Base-by-base conservation (phyloP, 169 alveolate genomes). In the Cryptosporidium andersoni region DNA sequence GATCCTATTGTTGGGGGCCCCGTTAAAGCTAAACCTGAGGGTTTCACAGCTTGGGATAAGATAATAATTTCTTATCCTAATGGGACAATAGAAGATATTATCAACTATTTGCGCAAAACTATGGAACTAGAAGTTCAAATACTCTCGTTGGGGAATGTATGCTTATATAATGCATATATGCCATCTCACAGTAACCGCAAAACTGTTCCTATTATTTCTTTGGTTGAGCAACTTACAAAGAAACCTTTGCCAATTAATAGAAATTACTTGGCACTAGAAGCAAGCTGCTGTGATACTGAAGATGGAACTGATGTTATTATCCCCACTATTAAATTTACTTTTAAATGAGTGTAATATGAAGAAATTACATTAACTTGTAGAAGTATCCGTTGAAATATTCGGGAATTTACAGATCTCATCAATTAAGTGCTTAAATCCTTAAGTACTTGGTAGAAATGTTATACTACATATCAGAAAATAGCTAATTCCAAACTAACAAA, bases 11-110 rank as follows among this genome's bases (percentile, higher is more conserved):
- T 95, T 56, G 91, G 94, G 80, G 99, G 99, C 8, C 99, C 99
- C 7, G 94, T 96, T 16, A 92, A 93, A 80, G 99, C 99, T 2
- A 92, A 92, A 48, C 99, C 99, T 36, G 94, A 95, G 64, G 96
- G 96, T 39, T 97, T 96, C 90, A 95, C 99, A 11, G 92, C 97
- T 53, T 97, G 99, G 99, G 99, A 97, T 89, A 97, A 97, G 89
- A 93, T 97, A 12, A 88, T 81, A 7, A 91, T 97, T 25, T 81
- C 89, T 43, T 88, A 91, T 91, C 92, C 80, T 47, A 92, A 81
- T 74, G 92, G 91, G 11, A 74, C 89, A 66, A 85, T 89, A 80
- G 91, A 91, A 66, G 80, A 89, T 37, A 90, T 80, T 63, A 82
- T 89, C 65, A 93, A 92, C 36, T 89, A 65, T 55, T 81, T 88